These are phyloP conservation scores for Coemansia sp. DNA, from an alignment of 192 early-diverging fungal genomes.

Conservation along the genomic window DNA sequence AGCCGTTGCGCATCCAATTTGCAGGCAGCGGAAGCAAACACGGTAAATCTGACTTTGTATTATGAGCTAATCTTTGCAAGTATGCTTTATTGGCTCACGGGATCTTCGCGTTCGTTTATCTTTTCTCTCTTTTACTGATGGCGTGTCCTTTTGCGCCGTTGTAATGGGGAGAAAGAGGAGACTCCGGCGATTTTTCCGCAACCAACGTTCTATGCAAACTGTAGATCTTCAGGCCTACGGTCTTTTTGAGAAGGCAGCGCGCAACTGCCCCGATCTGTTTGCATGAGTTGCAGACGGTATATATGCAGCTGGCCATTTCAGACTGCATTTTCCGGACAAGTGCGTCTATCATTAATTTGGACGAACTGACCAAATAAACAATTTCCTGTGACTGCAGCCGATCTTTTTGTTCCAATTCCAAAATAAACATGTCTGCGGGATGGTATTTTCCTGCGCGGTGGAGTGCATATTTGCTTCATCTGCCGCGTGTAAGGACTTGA, in stretches of 20 bases:
- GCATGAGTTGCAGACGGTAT: constrained; percentile 10
- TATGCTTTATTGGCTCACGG: too few relatives aligned
- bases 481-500: background rate
- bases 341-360: background rate
- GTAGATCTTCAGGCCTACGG: constrained; percentile 50
- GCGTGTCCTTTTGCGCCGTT: too few relatives aligned
- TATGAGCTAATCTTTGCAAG: background rate
- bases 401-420: constrained; percentile 1
- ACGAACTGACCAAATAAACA: background rate
- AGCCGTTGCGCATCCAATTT: background rate
- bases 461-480: too few relatives aligned
- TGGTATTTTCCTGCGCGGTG: background rate
- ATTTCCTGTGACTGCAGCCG: background rate
- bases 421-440: constrained; percentile 1
- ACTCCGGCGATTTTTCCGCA: too few relatives aligned
- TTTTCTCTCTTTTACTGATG: too few relatives aligned
- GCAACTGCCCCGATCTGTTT: constrained; percentile 34
- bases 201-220: constrained; percentile 1
- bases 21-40: constrained; percentile 2
- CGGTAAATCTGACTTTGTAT: too few relatives aligned
- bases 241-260: constrained; percentile 48
- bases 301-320: background rate
- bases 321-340: constrained; percentile 1
- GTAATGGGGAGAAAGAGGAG: too few relatives aligned
- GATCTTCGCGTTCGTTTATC: too few relatives aligned